Percentiles rank a stretch among this genome's conserved stretches.
phyloP scores from a whole-genome alignment of 148 eudicot genomes.

The Vaccinium myrtillus region DNA sequence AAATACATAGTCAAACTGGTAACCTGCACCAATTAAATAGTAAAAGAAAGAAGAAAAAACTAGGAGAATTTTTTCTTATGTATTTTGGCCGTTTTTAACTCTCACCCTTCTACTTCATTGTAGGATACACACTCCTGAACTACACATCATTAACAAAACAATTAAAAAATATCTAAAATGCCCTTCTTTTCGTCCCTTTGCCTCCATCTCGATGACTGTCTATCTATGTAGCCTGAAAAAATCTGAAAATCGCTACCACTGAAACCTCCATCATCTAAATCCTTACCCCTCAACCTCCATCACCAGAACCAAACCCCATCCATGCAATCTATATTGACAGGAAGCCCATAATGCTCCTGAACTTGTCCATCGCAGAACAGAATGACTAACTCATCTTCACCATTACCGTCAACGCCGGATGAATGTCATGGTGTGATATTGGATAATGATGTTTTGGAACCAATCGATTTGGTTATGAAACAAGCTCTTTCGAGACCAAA shows the following conservation, averaged over 20 bases:
- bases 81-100: neutral
- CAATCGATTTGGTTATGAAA: neutral
- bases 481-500: neutral
- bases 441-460: neutral
- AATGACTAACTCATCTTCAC: neutral
- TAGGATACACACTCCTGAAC: neutral
- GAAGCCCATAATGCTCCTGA: neutral
- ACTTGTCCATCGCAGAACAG: neutral
- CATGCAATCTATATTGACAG: neutral
- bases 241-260: neutral
- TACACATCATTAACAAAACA: neutral
- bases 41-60: neutral
- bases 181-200: neutral
- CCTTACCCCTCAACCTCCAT: neutral
- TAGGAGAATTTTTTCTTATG: neutral
- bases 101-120: neutral
- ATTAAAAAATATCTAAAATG: neutral
- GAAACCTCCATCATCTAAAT: neutral
- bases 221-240: neutral
- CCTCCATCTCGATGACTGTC: neutral
- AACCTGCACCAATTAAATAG: slow-evolving; percentile 39
- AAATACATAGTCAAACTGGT: slow-evolving; percentile 66
- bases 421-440: neutral
- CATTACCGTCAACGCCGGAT: neutral
- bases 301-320: neutral